Evolutionary conservation across 345 rosid species (phyloP).

Genomic region (Arabis hirsuta): DNA sequence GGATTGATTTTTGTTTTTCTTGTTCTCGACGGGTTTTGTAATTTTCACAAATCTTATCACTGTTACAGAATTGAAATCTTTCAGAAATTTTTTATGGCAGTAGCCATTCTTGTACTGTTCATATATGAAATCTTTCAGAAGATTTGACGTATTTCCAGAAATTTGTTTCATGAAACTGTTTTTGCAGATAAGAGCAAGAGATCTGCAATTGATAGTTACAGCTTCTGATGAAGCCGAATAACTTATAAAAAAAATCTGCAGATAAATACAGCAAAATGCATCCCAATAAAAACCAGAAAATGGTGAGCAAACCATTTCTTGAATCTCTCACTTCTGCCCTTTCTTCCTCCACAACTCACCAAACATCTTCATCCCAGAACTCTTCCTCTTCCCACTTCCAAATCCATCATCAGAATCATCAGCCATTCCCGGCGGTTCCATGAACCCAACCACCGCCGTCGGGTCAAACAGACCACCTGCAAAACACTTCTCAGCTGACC

Average conservation of each 20-base stretch:
- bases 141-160: background rate
- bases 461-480: slow-evolving; percentile 58
- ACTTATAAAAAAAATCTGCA: slow-evolving; percentile 22
- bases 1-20: slow-evolving; percentile 23
- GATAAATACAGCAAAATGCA: slow-evolving; percentile 30
- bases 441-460: slow-evolving; percentile 48
- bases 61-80: slow-evolving; percentile 14
- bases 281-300: slow-evolving; percentile 41
- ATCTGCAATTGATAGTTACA: slow-evolving; percentile 16
- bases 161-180: background rate
- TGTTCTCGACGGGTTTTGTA: background rate
- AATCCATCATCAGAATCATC: slow-evolving; percentile 68
- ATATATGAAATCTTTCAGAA: slow-evolving; percentile 18
- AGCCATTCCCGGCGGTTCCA: slow-evolving; percentile 63
- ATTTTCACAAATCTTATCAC: slow-evolving; percentile 19
- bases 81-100: too few relatives aligned
- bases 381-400: slow-evolving; percentile 72
- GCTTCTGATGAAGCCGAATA: slow-evolving; percentile 31
- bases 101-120: slow-evolving; percentile 1
- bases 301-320: slow-evolving; percentile 49
- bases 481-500: slow-evolving; percentile 78
- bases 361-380: slow-evolving; percentile 78
- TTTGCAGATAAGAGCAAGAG: slow-evolving; percentile 25
- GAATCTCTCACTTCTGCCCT: slow-evolving; percentile 58
- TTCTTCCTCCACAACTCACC: slow-evolving; percentile 92